Evolutionary conservation across 306 rosid genomes (phyloP).

Genomic region (Trifolium repens): DNA sequence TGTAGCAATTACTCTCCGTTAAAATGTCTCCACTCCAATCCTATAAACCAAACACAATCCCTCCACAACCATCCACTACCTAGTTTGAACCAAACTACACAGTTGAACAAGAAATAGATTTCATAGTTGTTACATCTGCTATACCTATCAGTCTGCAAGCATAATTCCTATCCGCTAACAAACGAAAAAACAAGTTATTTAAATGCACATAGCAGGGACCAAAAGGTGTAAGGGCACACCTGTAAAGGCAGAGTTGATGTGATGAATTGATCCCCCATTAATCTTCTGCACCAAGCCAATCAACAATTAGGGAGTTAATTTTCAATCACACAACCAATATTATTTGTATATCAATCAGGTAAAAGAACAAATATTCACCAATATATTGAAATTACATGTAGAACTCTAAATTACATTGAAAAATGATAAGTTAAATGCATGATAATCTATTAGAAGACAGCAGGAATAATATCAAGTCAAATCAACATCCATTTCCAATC

Average conservation of each 20-base stretch:
- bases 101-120: conserved; percentile 14
- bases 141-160: conserved; percentile 3
- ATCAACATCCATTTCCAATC: conserved; percentile 18
- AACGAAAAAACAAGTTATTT: conserved; percentile 11
- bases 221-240: conserved; percentile 38
- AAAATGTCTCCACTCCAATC: background rate
- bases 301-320: conserved; percentile 25
- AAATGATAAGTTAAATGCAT: background rate
- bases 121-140: background rate
- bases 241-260: conserved; percentile 32
- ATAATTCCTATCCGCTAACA: conserved; percentile 12
- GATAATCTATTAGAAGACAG: background rate
- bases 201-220: conserved; percentile 12
- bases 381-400: conserved; percentile 2
- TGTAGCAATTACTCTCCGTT: background rate
- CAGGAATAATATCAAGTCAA: background rate
- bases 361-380: conserved; percentile 6
- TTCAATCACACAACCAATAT: conserved; percentile 21
- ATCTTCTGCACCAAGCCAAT: conserved; percentile 51
- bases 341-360: conserved; percentile 20
- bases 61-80: background rate
- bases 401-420: conserved; percentile 16
- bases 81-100: background rate
- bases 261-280: conserved; percentile 41
- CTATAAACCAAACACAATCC: background rate